Base-by-base conservation (phyloP, 1,284 basidiomycete species). In the Ceratobasidium sp. region DNA sequence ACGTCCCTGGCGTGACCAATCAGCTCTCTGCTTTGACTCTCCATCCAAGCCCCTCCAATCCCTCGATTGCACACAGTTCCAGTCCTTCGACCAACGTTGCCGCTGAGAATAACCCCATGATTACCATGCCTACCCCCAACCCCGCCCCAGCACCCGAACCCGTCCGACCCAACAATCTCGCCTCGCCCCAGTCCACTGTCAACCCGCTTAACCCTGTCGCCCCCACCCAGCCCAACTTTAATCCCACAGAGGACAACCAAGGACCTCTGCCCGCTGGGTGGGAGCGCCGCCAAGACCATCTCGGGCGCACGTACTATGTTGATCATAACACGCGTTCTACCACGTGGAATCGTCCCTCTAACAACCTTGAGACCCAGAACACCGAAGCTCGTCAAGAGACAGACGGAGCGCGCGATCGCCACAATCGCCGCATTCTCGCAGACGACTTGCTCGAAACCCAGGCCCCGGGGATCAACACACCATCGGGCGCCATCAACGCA, bases 241-340 rank as follows among this genome's bases (percentile, higher is more conserved):
- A 93, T 80, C 91, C 94, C 22, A 91, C 90, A 77, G 90, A 93
- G 61, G 87, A 88, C 84, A 85, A 93, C 85, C 86, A 90, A 34
- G 88, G 90, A 11, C 89, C 91, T n/a, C 84, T 99, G 37, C 97
- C 97, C 0, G 80, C 84, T 37, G 95, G 95, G 13, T 99, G 96
- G 96, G 98, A 99, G 83, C 90, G 96, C 74, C 90, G 98, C 58
- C 88, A 91, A 63, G 98, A 98, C 82, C 90, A 89, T 66, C 88
- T 95, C 69, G 93, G 92, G 1, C 86, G 98, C 63, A 89, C 92
- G 22, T 99, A 98, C 84, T 98, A 94, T 81, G 94, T 96, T 72
- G 94, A 97, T 80, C 96, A 99, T 83, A 96, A 93, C 82, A 92
- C 92, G 4, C 90, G 96, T 72, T 90, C 92, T 43, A 98, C 97